Evolutionary conservation across 2,329 filamentous ascomycete species (phyloP).

Genomic region (Tolypocladium tundrense): DNA sequence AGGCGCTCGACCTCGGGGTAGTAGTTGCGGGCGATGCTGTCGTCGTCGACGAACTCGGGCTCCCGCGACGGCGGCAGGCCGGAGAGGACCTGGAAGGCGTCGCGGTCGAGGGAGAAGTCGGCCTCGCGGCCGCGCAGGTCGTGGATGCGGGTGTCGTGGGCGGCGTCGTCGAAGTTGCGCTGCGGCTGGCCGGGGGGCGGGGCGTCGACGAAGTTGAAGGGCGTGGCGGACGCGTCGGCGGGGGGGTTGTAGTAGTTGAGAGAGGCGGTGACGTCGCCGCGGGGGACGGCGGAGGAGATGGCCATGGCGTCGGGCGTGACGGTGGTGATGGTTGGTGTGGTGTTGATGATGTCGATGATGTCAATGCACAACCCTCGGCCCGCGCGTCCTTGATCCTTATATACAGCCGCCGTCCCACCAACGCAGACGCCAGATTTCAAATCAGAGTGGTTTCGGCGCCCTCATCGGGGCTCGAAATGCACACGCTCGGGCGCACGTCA

Average conservation of each 20-base stretch:
- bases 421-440: slow-evolving; percentile 13
- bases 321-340: not conserved
- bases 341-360: not conserved
- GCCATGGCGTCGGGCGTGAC: slow-evolving; percentile 20
- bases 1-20: slow-evolving; percentile 76
- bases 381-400: not conserved
- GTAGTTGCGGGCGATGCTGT: slow-evolving; percentile 59
- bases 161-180: slow-evolving; percentile 49
- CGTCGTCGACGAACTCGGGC: slow-evolving; percentile 55
- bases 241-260: slow-evolving; percentile 59
- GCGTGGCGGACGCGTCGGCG: slow-evolving; percentile 40
- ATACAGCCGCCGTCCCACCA: not conserved
- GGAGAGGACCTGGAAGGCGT: slow-evolving; percentile 62
- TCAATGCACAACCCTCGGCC: not conserved
- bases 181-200: slow-evolving; percentile 50
- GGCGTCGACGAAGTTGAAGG: slow-evolving; percentile 58
- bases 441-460: slow-evolving; percentile 7
- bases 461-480: not conserved
- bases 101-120: slow-evolving; percentile 56
- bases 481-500: not conserved
- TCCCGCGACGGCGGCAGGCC: slow-evolving; percentile 41
- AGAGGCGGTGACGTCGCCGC: slow-evolving; percentile 51
- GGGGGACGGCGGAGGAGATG: slow-evolving; percentile 30
- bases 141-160: slow-evolving; percentile 46
- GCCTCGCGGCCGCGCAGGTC: slow-evolving; percentile 66